Evolutionary conservation across 352 stramenopile species (phyloP), one percentile per base, ranked within the genome.

Genomic region (Phytophthora capsici): DNA sequence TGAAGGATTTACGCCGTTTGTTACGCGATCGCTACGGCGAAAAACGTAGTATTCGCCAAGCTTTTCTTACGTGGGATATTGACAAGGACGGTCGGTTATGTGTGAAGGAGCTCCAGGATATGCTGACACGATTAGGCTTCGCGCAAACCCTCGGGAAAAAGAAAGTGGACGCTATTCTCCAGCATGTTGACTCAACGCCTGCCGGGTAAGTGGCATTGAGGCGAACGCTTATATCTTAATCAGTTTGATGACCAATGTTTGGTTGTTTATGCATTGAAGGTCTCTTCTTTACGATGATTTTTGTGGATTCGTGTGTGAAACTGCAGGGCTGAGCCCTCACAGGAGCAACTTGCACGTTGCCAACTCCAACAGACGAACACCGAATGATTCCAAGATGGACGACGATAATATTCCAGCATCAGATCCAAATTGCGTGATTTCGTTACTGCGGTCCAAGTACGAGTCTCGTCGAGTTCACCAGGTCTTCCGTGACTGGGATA

Each of bases 401-500:
- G n/a, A n/a, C n/a, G 30, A 64, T 4, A 36, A 50, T 32, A 45
- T 72, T 12, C 34, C 63, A n/a, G 23, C 67, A 54, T 78, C 67
- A 7, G 73, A 86, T 23, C 26, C 63, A 2, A 62, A 67, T 13
- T 68, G 71, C 22, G 74, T 86, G 1, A 49, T 85, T 26, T 76
- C 74, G 9, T 46, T 89, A 6, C 38, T 89, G 16, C 69, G 78
- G 1, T 67, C 71, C 37, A 89, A 89, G 30, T 89, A 88, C 52
- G 71, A 81, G 38, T 60, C 57, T 6, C 56, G 61, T 20, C 63
- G 61, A 58, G 50, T 85, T 4, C 69, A 75, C n/a, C 63, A 77
- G 23, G 69, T 82, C 3, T 89, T 89, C 55, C 78, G 78, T 10
- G 70, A 85, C 63, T 89, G 80, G 80, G 80, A 89, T 17, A 62